A percentile compares a stretch with the other conserved stretches of the same genome.
Conservation (phyloP, 2,329 filamentous ascomycete genomes). For the Colletotrichum trifolii region DNA sequence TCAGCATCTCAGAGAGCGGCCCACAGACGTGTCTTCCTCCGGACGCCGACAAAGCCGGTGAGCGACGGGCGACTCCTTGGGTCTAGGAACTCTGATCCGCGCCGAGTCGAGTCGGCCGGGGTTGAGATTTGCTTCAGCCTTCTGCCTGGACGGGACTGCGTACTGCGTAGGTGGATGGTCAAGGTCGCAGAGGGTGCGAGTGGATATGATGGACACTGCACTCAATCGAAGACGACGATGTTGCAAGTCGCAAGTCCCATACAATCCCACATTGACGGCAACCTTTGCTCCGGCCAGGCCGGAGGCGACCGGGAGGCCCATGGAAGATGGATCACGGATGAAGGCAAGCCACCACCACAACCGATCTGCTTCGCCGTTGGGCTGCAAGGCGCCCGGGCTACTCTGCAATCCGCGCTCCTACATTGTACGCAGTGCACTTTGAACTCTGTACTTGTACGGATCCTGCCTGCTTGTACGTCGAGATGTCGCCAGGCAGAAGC, state of each 20-base stretch:
- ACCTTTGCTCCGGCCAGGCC: constrained; percentile 21
- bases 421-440: too few species aligned
- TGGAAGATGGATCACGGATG: constrained; percentile 27
- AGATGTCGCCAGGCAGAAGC: neutral
- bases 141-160: too few species aligned
- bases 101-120: constrained; percentile 15
- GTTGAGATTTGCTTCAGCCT: neutral
- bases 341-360: constrained; percentile 9
- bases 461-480: too few species aligned
- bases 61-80: constrained; percentile 9
- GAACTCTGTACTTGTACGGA: too few species aligned
- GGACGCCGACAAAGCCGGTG: constrained; percentile 29
- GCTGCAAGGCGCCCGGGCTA: constrained; percentile 6
- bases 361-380: neutral
- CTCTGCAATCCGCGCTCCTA: constrained; percentile 20
- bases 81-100: constrained; percentile 6
- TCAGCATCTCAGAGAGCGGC: constrained; percentile 7
- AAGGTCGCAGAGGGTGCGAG: constrained; percentile 17
- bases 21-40: constrained; percentile 13
- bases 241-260: constrained; percentile 11
- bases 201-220: constrained; percentile 17
- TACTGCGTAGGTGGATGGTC: neutral
- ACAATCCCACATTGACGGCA: constrained; percentile 5
- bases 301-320: neutral
- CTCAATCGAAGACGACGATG: constrained; percentile 20